These are phyloP conservation scores for Anethum foeniculum DNA, from an alignment of 140 eudicot species.

Conservation along the genomic window DNA sequence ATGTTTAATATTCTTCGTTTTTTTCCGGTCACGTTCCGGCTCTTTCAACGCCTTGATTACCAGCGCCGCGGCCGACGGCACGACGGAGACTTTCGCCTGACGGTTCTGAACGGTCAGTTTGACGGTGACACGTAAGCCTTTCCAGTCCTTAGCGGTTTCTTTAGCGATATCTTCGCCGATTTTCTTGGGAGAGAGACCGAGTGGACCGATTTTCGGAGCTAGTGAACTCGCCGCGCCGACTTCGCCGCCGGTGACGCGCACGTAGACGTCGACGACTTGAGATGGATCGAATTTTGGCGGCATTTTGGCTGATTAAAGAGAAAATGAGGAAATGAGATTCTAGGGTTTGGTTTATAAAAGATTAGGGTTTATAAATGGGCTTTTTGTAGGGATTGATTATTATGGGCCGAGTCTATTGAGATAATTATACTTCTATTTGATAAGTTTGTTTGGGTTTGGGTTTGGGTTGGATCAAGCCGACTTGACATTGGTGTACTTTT, in stretches of 20 bases:
- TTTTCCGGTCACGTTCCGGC: constrained; percentile 49
- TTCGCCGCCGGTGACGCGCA: constrained; percentile 12
- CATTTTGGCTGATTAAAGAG: background rate
- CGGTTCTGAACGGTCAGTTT: constrained; percentile 51
- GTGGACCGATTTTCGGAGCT: constrained; percentile 10
- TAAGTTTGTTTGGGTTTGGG: too few relatives aligned
- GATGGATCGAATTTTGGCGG: constrained; percentile 14
- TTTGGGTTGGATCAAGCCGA: too few relatives aligned
- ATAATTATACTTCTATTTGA: too few relatives aligned
- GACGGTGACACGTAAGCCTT: constrained; percentile 48
- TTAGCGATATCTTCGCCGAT: constrained; percentile 41
- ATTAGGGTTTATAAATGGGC: constrained; percentile 3
- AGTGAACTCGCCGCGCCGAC: constrained; percentile 11
- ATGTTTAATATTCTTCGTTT: constrained; percentile 46
- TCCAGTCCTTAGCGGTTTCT: constrained; percentile 43
- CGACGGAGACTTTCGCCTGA: constrained; percentile 51
- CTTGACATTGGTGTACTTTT: too few relatives aligned
- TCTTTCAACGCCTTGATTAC: constrained; percentile 50
- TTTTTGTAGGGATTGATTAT: background rate
- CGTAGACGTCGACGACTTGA: constrained; percentile 9
- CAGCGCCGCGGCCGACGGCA: constrained; percentile 53
- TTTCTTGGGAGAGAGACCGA: constrained; percentile 11
- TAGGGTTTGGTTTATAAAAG: background rate
- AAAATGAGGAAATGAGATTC: background rate
- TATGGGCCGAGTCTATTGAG: background rate